Conservation (phyloP, 352 stramenopile species). For the Pythium sukuiense region DNA sequence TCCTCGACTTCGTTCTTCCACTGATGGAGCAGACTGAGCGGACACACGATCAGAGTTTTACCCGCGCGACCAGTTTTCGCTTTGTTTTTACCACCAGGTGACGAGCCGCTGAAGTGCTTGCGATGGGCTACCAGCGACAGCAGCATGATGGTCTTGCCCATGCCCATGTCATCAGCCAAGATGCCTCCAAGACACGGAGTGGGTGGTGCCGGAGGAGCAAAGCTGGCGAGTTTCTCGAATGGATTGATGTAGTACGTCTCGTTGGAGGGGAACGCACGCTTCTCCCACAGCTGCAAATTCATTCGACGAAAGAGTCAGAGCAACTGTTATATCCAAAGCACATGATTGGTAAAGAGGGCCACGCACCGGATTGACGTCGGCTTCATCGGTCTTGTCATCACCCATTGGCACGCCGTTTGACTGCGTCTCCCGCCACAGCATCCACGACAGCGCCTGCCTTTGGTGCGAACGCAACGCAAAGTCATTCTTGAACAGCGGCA, state of each 20-base stretch:
- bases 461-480: constrained; percentile 82
- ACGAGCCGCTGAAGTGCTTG: constrained; percentile 39
- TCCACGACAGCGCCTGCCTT: constrained; percentile 82
- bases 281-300: constrained; percentile 63
- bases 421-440: constrained; percentile 80
- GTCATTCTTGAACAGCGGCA: constrained; percentile 45
- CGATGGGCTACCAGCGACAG: constrained; percentile 61
- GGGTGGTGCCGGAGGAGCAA: constrained; percentile 52
- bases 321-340: constrained; percentile 4
- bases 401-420: background rate
- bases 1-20: constrained; percentile 86
- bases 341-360: background rate
- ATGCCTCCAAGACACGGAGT: constrained; percentile 78
- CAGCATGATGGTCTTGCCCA: constrained; percentile 90
- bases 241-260: constrained; percentile 78
- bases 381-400: constrained; percentile 12
- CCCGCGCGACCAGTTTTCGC: constrained; percentile 6
- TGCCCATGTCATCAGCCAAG: constrained; percentile 90
- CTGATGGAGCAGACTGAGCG: constrained; percentile 86
- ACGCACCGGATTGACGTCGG: constrained; percentile 28
- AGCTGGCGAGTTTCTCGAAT: constrained; percentile 78
- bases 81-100: background rate
- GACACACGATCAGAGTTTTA: constrained; percentile 85
- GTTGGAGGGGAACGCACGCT: constrained; percentile 46
- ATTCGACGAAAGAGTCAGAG: background rate